phyloP scores from a whole-genome alignment of 208 protist species.

The Leishmania arabica region DNA sequence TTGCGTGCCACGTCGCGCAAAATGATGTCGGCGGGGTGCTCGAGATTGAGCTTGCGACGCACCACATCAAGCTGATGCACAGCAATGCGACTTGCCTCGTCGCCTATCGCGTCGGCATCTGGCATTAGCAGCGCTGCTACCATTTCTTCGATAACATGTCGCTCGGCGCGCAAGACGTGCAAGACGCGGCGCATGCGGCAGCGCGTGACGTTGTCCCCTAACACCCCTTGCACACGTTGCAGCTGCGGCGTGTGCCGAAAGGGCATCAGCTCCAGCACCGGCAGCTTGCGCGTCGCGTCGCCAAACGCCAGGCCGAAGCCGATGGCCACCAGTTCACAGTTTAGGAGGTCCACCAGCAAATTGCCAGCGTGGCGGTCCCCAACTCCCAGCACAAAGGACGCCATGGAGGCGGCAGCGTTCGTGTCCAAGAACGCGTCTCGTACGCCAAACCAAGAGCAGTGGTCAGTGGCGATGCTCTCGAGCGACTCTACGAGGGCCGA shows the following conservation, averaged over 20 bases:
- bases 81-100: constrained; percentile 46
- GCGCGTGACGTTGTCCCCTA: constrained; percentile 57
- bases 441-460: constrained; percentile 66
- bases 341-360: constrained; percentile 75
- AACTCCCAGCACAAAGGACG: constrained; percentile 91
- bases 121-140: constrained; percentile 18
- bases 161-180: constrained; percentile 45
- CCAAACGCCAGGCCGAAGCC: constrained; percentile 97
- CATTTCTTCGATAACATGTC: constrained; percentile 67
- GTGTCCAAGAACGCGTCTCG: constrained; percentile 70
- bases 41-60: constrained; percentile 36
- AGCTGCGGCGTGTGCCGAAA: constrained; percentile 94
- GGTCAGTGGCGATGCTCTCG: constrained; percentile 39
- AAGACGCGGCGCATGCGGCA: constrained; percentile 67
- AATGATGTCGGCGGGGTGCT: constrained; percentile 29
- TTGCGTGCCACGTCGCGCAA: constrained; percentile 13
- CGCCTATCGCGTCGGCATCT: not conserved
- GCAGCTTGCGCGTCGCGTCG: constrained; percentile 75
- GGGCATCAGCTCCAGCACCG: constrained; percentile 94
- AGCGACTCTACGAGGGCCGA: constrained; percentile 25
- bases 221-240: constrained; percentile 55
- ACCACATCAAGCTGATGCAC: constrained; percentile 26
- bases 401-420: constrained; percentile 67
- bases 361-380: constrained; percentile 95
- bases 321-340: constrained; percentile 89